Evolutionary conservation across 2,329 filamentous ascomycete species (phyloP).

Genomic region (Atkinsonella hypoxylon): DNA sequence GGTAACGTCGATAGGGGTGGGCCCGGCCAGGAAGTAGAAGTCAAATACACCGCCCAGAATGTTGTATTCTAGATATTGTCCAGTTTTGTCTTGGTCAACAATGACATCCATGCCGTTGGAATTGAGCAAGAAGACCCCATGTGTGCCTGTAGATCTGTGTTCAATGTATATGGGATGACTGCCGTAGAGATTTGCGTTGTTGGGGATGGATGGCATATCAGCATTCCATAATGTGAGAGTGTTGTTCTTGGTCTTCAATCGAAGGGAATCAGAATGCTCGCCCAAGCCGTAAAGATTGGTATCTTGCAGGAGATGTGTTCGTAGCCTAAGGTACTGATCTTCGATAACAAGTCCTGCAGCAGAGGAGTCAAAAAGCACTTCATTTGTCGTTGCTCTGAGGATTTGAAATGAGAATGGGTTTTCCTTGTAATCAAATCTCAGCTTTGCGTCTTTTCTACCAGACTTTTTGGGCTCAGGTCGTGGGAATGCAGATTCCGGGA

Average conservation of each 20-base stretch:
- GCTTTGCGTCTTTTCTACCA: slow-evolving; percentile 19
- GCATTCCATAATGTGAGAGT: slow-evolving; percentile 58
- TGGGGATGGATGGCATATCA: slow-evolving; percentile 50
- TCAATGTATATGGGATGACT: slow-evolving; percentile 68
- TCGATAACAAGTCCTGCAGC: slow-evolving; percentile 56
- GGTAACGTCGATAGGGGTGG: slow-evolving; percentile 43
- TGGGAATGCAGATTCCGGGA: slow-evolving; percentile 52
- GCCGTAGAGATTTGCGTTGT: slow-evolving; percentile 57
- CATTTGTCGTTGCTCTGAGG: slow-evolving; percentile 17
- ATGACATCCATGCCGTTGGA: slow-evolving; percentile 69
- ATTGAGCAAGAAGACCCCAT: slow-evolving; percentile 60
- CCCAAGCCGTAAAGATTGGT: slow-evolving; percentile 66
- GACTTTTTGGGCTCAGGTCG: slow-evolving; percentile 32
- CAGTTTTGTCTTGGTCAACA: slow-evolving; percentile 48
- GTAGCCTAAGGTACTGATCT: slow-evolving; percentile 58
- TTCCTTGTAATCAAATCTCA: slow-evolving; percentile 28
- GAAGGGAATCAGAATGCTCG: slow-evolving; percentile 58
- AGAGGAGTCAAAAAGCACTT: slow-evolving; percentile 54
- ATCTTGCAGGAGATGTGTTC: slow-evolving; percentile 52
- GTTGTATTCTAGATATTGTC: slow-evolving; percentile 66
- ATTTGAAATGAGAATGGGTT: slow-evolving; percentile 54
- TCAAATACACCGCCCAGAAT: slow-evolving; percentile 66
- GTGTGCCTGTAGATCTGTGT: slow-evolving; percentile 43
- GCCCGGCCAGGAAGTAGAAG: slow-evolving; percentile 53
- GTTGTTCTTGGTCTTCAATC: slow-evolving; percentile 53